These are phyloP conservation scores for Cicer yamashitae DNA, from an alignment of 306 rosid genomes.

Conservation along the genomic window DNA sequence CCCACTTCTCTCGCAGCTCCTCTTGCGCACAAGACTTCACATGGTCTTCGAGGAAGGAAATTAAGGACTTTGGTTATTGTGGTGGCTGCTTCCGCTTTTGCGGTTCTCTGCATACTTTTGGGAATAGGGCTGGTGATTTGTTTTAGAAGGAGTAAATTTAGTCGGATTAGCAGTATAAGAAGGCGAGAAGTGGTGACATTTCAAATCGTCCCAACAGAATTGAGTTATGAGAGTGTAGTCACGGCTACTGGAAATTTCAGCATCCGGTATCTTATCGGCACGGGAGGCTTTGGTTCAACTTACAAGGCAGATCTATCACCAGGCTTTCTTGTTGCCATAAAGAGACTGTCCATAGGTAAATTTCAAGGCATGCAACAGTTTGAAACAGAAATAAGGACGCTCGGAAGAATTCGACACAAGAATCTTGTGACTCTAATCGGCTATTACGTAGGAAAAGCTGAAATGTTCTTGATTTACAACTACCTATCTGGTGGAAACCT, in stretches of 20 bases:
- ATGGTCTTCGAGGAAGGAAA: conserved; percentile 27
- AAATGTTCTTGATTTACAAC: conserved; percentile 76
- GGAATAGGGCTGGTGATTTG: conserved; percentile 38
- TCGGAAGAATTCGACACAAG: conserved; percentile 70
- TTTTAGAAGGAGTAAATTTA: conserved; percentile 51
- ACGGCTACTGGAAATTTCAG: conserved; percentile 69
- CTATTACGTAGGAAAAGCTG: conserved; percentile 66
- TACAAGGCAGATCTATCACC: conserved; percentile 74
- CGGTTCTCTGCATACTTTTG: conserved; percentile 43
- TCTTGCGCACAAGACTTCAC: conserved; percentile 37
- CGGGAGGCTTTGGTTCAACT: conserved; percentile 77
- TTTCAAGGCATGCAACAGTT: conserved; percentile 80
- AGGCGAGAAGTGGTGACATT: conserved; percentile 60
- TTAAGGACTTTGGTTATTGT: conserved; percentile 45
- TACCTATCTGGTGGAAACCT: conserved; percentile 79
- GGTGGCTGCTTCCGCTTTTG: conserved; percentile 41
- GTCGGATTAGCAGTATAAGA: conserved; percentile 50
- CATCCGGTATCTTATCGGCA: conserved; percentile 64
- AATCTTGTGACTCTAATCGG: conserved; percentile 80
- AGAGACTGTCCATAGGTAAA: conserved; percentile 67
- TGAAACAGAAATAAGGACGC: conserved; percentile 73
- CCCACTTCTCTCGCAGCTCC: conserved; percentile 51
- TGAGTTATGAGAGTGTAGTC: conserved; percentile 62
- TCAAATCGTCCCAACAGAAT: conserved; percentile 54
- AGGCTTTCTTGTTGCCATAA: conserved; percentile 66